Evolutionary conservation across 106 monocot genomes (phyloP).

Genomic region (Xerophyta viscosa): DNA sequence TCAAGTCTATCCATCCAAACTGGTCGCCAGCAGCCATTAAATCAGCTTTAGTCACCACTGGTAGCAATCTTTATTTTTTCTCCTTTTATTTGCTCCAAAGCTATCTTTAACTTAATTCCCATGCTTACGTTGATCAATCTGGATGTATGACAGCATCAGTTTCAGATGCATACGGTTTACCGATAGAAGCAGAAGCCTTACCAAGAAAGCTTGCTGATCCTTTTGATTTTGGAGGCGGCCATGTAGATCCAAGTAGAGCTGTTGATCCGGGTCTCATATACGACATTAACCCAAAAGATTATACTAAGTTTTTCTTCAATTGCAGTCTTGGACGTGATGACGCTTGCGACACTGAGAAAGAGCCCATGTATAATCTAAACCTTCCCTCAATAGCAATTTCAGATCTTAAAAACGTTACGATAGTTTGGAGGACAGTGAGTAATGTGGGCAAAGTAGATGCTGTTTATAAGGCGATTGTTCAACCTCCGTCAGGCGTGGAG

Average conservation of each 20-base stretch:
- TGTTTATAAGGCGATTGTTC: slow-evolving; percentile 19
- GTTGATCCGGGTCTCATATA: slow-evolving; percentile 19
- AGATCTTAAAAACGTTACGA: slow-evolving; percentile 24
- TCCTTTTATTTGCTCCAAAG: neutral
- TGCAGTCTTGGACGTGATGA: slow-evolving; percentile 9
- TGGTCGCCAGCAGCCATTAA: slow-evolving; percentile 15
- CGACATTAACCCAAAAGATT: slow-evolving; percentile 45
- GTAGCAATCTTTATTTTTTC: neutral
- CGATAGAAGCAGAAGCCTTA: slow-evolving; percentile 37
- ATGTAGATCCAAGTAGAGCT: slow-evolving; percentile 12
- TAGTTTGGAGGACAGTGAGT: slow-evolving; percentile 33
- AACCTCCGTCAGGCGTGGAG: slow-evolving; percentile 38
- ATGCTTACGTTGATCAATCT: neutral
- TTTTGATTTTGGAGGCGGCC: slow-evolving; percentile 24
- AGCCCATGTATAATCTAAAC: slow-evolving; percentile 24
- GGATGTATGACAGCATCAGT: slow-evolving; percentile 13
- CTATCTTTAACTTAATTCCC: neutral
- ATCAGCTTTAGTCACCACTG: slow-evolving; percentile 6
- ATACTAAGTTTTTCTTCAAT: slow-evolving; percentile 36
- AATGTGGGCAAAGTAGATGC: slow-evolving; percentile 32
- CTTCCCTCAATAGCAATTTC: slow-evolving; percentile 51
- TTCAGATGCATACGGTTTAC: slow-evolving; percentile 21
- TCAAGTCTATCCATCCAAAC: slow-evolving; percentile 2
- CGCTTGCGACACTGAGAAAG: slow-evolving; percentile 7
- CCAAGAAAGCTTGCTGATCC: slow-evolving; percentile 35